A percentile compares a stretch with the other conserved stretches of the same genome.
These are phyloP conservation scores for Sphagnum magellanicum DNA, from an alignment of 228 moss, liverwort and hornwort genomes.

Conservation along the genomic window DNA sequence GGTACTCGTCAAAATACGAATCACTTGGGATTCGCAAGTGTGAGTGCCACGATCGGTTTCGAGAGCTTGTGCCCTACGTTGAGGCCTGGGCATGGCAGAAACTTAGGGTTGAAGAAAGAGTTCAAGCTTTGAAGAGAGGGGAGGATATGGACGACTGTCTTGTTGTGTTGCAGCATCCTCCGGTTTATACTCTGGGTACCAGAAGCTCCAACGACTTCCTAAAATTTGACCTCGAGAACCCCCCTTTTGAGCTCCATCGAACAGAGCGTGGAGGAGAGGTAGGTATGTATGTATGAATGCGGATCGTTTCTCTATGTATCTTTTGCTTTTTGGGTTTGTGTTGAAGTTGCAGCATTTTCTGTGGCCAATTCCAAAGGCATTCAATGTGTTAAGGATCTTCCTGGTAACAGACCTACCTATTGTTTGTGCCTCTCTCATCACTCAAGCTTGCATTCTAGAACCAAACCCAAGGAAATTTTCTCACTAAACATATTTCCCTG, in stretches of 20 bases:
- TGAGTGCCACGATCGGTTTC: slow-evolving; percentile 65
- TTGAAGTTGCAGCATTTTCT: neutral
- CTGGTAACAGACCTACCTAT: no score
- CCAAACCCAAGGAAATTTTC: no score
- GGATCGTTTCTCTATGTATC: neutral
- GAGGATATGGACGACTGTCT: slow-evolving; percentile 49
- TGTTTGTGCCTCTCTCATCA: no score
- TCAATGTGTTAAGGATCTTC: no score
- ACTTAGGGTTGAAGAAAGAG: slow-evolving; percentile 46
- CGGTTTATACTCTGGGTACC: slow-evolving; percentile 84
- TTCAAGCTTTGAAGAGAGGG: slow-evolving; percentile 28
- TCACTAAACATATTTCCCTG: no score
- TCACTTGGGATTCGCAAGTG: slow-evolving; percentile 21
- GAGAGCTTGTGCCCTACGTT: slow-evolving; percentile 62
- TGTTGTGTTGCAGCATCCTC: slow-evolving; percentile 72
- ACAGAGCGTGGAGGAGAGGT: slow-evolving; percentile 95
- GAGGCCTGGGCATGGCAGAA: slow-evolving; percentile 90
- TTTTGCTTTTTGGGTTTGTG: neutral
- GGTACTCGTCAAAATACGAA: neutral
- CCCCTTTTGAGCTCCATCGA: slow-evolving; percentile 77
- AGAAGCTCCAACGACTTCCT: slow-evolving; percentile 65
- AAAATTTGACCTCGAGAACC: slow-evolving; percentile 61
- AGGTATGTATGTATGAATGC: neutral
- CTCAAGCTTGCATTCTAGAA: no score
- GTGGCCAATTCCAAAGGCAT: neutral